Evolutionary conservation across 139 green algal species (phyloP).

Genomic region (Edaphochlamys debaryana): DNA sequence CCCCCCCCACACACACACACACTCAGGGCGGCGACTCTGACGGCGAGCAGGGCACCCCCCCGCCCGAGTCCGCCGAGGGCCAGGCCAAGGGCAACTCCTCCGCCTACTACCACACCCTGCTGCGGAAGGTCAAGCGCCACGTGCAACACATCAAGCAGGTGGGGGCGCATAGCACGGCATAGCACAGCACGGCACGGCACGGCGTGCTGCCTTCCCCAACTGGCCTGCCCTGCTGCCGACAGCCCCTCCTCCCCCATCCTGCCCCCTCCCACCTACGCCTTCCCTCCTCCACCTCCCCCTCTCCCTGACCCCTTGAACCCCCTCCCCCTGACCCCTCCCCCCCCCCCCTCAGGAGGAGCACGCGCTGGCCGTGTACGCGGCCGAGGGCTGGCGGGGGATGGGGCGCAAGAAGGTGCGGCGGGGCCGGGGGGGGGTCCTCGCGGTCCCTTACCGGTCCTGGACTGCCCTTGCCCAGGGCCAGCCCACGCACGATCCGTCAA

Average conservation of each 20-base stretch:
- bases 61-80: background rate
- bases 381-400: constrained; percentile 75
- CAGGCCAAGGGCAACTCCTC: background rate
- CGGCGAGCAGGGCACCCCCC: background rate
- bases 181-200: too few relatives aligned
- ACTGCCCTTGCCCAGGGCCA: too few relatives aligned
- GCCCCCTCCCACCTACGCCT: background rate
- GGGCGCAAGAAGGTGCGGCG: constrained; percentile 42
- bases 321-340: background rate
- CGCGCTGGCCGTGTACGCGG: constrained; percentile 59
- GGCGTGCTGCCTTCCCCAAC: background rate
- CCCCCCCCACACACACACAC: too few relatives aligned
- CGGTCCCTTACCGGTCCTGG: too few relatives aligned
- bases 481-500: too few relatives aligned
- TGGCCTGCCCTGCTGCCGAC: background rate
- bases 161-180: too few relatives aligned
- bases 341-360: constrained; percentile 47
- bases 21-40: too few relatives aligned
- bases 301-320: too few relatives aligned
- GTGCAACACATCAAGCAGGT: constrained; percentile 43
- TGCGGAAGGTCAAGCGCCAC: constrained; percentile 25
- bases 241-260: background rate
- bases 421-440: too few relatives aligned
- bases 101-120: constrained; percentile 19
- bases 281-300: too few relatives aligned